phyloP scores from a whole-genome alignment of 2,329 filamentous ascomycete species.

The Metarhizium guizhouense region DNA sequence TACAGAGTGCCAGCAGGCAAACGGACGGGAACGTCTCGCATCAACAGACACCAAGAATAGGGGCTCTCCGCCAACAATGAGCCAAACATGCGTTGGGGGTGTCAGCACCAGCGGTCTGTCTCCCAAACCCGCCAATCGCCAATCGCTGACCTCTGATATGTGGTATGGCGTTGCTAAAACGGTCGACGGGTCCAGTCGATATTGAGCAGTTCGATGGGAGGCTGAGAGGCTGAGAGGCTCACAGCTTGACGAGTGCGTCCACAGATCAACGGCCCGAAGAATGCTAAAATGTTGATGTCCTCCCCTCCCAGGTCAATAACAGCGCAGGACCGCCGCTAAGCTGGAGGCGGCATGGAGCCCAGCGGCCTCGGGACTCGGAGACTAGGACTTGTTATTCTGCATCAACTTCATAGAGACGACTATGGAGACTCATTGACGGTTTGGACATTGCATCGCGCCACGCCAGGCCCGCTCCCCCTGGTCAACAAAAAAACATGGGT shows the following conservation, averaged over 20 bases:
- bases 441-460: too few relatives aligned
- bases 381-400: neutral
- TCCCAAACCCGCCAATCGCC: neutral
- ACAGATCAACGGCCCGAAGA: too few relatives aligned
- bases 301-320: neutral
- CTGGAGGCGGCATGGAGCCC: neutral
- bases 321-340: conserved; percentile 3
- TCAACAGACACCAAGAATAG: neutral
- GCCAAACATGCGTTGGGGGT: neutral
- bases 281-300: too few relatives aligned
- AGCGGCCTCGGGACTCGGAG: neutral
- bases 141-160: neutral
- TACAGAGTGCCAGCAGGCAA: too few relatives aligned
- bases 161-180: neutral
- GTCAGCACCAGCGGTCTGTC: neutral
- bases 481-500: too few relatives aligned
- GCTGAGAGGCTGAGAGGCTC: too few relatives aligned
- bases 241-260: too few relatives aligned
- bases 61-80: neutral
- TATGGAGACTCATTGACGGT: neutral
- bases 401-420: neutral
- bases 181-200: too few relatives aligned
- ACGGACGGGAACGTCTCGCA: too few relatives aligned
- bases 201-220: too few relatives aligned
- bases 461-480: too few relatives aligned